Base-by-base conservation (phyloP, 192 early-diverging fungal genomes). In the Podila minutissima region DNA sequence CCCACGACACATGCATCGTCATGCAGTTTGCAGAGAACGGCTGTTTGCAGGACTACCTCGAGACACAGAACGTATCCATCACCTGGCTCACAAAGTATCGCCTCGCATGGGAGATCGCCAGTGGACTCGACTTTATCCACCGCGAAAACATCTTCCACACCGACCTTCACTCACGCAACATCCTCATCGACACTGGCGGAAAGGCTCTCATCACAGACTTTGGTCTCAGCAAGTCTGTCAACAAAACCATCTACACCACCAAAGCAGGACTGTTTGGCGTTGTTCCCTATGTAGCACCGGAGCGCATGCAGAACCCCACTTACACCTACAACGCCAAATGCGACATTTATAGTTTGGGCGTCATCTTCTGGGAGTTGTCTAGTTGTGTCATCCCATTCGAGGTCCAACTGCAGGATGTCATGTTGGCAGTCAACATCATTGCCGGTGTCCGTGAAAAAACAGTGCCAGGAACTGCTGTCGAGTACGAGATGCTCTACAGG, bases 21-120 rank as follows among this genome's bases (percentile, higher is more conserved):
- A 83, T 83, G 83, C 74, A 83, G 68, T 83, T 77, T 62, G 74
- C 83, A 20, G 83, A 72, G 59, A 76, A 83, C 60, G 83, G 83
- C 29, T 74, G 74, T 78, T 67, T 83, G 38, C 70, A 77, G 71
- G 83, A 83, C 55, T 83, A 71, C 65, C 75, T 83, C 48, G 75
- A 83, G 62, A 74, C 61, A 26, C 83, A 78, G 37, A 77, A 74
- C 31, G 59, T 72, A 15, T 62, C 70, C 24, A 73, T 83, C 59
- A 72, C 83, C 49, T 83, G 83, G 83, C 55, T 77, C 28, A 76
- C 71, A 51, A 83, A 83, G 50, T 74, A 76, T 35, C 53, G 71
- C 2, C 72, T 83, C 10, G 83, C 83, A 38, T 77, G 75, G 75
- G 74, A 83, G 59, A 70, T 83, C n/a, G 64, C 83, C 35, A 78